Conservation (phyloP, 1,284 basidiomycete genomes). For the Flammula alnicola region DNA sequence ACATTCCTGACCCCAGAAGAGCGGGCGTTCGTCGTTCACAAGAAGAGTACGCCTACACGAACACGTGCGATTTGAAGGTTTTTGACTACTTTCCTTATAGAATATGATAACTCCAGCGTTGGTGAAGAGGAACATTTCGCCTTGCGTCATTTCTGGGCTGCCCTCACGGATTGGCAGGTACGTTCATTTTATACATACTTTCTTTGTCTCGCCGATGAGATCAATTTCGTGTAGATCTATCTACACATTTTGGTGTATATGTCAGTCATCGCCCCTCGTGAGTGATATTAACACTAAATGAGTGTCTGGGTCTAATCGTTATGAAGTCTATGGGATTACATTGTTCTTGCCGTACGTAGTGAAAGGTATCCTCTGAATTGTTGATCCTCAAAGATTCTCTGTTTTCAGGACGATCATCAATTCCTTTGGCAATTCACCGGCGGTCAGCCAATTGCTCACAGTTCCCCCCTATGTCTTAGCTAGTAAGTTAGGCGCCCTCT, state of each 20-base stretch:
- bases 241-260: slow-evolving; percentile 64
- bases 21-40: slow-evolving; percentile 60
- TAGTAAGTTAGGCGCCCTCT: slow-evolving; percentile 41
- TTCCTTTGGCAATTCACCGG: slow-evolving; percentile 59
- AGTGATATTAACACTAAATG: slow-evolving; percentile 28
- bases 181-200: background rate
- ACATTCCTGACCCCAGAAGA: slow-evolving; percentile 65
- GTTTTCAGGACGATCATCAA: slow-evolving; percentile 62
- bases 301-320: background rate
- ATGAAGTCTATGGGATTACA: slow-evolving; percentile 56
- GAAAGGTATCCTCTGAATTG: background rate
- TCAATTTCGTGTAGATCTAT: slow-evolving; percentile 42
- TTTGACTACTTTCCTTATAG: slow-evolving; percentile 33
- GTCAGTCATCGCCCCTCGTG: slow-evolving; percentile 62
- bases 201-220: background rate
- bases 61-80: background rate
- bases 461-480: slow-evolving; percentile 71
- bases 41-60: slow-evolving; percentile 51
- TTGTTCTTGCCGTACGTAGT: slow-evolving; percentile 63
- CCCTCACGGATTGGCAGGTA: slow-evolving; percentile 70
- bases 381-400: background rate
- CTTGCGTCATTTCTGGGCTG: slow-evolving; percentile 54
- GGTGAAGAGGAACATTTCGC: slow-evolving; percentile 69
- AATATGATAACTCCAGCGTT: slow-evolving; percentile 67
- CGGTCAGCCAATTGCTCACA: slow-evolving; percentile 69